Percentiles rank a stretch among this genome's conserved stretches.
Conservation (phyloP, 2,329 filamentous ascomycete species). For the Dactylellina haptotyla region DNA sequence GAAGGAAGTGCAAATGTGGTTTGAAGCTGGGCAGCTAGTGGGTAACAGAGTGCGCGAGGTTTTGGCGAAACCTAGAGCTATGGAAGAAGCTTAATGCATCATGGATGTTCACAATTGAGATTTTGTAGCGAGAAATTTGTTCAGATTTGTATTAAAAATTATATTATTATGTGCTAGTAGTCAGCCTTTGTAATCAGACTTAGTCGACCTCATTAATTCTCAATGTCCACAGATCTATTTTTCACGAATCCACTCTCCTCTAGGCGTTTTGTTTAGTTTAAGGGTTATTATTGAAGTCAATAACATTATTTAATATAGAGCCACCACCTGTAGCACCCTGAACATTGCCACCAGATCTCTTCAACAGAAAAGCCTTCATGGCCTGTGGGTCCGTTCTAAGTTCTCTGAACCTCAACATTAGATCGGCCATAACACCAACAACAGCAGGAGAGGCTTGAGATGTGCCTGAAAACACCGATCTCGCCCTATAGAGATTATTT, state of each 20-base stretch:
- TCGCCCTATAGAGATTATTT: neutral
- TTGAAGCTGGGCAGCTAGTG: too few relatives aligned
- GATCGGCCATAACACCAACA: constrained; percentile 9
- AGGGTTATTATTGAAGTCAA: neutral
- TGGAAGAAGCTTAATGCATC: too few relatives aligned
- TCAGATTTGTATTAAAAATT: too few relatives aligned
- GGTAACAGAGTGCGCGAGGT: too few relatives aligned
- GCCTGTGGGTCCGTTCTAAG: neutral
- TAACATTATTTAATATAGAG: constrained; percentile 3
- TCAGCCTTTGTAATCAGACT: too few relatives aligned
- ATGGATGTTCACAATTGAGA: too few relatives aligned
- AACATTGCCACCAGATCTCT: constrained; percentile 1
- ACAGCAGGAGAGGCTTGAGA: constrained; percentile 13
- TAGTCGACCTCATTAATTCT: too few relatives aligned
- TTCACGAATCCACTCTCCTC: neutral
- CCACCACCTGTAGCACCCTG: neutral
- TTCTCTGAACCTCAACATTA: constrained; percentile 5
- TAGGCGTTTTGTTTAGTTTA: neutral
- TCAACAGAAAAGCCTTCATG: constrained; percentile 1
- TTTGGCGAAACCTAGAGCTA: too few relatives aligned
- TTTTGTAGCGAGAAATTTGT: too few relatives aligned
- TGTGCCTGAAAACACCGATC: constrained; percentile 6
- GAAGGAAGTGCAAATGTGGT: neutral
- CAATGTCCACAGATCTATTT: too few relatives aligned
- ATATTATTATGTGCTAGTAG: too few relatives aligned